A percentile compares a stretch with the other conserved stretches of the same genome.
Conservation (phyloP, 257 asterid genomes). For the Nicotiana tomentosiformis region DNA sequence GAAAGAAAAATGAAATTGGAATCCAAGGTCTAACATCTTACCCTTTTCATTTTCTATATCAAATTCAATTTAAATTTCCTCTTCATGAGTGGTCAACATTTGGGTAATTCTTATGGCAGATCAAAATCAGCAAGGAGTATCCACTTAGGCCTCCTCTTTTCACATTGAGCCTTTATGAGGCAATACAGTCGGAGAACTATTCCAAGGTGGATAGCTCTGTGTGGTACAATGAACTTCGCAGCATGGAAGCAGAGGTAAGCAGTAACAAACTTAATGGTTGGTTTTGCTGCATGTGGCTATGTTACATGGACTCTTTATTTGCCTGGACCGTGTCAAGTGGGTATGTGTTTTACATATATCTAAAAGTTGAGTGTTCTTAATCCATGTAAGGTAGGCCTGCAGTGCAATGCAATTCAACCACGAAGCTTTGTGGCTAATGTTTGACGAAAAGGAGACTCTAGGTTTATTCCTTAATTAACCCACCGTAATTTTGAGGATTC, state of each 20-base stretch:
- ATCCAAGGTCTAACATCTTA: conserved; percentile 55
- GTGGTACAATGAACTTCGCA: conserved; percentile 88
- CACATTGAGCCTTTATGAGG: conserved; percentile 37
- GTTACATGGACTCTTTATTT: not conserved
- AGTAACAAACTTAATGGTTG: conserved; percentile 1
- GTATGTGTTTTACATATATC: not conserved
- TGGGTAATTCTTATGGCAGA: conserved; percentile 32
- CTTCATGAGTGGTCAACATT: conserved; percentile 4
- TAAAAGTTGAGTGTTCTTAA: not conserved
- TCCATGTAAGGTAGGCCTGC: not conserved
- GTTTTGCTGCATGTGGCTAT: not conserved
- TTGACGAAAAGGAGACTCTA: not conserved
- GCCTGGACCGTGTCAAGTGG: not conserved
- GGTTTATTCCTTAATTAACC: not conserved
- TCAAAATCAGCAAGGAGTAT: conserved; percentile 71
- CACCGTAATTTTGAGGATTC: not conserved
- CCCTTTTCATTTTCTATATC: conserved; percentile 9
- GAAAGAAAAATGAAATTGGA: conserved; percentile 54
- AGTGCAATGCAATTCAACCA: not conserved
- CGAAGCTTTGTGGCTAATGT: not conserved
- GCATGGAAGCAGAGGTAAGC: conserved; percentile 95
- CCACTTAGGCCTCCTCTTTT: conserved; percentile 90
- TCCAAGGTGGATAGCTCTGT: conserved; percentile 39
- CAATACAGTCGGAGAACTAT: conserved; percentile 36
- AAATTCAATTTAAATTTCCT: conserved; percentile 1